Base-by-base conservation (phyloP, 306 rosid species). In the Leucaena leucocephala region DNA sequence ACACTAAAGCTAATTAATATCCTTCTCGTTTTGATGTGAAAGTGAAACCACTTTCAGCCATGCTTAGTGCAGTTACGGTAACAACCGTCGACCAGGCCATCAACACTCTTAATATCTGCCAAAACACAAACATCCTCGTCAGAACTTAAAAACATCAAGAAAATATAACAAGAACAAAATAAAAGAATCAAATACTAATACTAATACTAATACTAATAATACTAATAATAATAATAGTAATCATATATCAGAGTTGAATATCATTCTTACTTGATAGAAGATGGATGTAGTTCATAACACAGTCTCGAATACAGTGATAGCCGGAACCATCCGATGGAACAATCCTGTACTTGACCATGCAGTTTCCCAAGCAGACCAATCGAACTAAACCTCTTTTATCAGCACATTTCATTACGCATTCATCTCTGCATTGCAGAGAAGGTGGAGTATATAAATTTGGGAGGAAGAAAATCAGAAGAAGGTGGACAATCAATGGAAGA, bases 61-160 rank as follows among this genome's bases (percentile, higher is more conserved):
- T 34, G 36, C 48, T 45, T 19, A 45, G 44, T 76, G 72, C 71
- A 76, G 36, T 62, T 76, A 8, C 4, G 63, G 36, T 45, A 36
- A 76, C 79, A 45, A 45, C 16, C 16, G 19, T 76, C 64, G 46
- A 45, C 61, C 67, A 8, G 12, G 0, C 13, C 72, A 16, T 46
- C 72, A 62, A 63, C 1, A 64, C 46, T 50, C 48, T 34, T 45
- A 27, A 9, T 27, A 63, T 76, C 79, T 76, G 62, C 72, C n/a
- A 63, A 17, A 34, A 45, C 62, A 75, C 49, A 44, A 10, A 62
- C 9, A 33, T 75, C 62, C 59, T 44, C 62, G 17, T 63, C 49
- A 76, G 62, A 76, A 45, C 79, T 17, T 12, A 8, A 12, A 4
- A 27, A 61, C 16, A 61, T 61, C 3, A 61, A 11, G 40, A 61